Evolutionary conservation across 768 basidiomycete species (phyloP), one percentile per base, ranked within the genome.

Genomic region (Lactarius evosmus): DNA sequence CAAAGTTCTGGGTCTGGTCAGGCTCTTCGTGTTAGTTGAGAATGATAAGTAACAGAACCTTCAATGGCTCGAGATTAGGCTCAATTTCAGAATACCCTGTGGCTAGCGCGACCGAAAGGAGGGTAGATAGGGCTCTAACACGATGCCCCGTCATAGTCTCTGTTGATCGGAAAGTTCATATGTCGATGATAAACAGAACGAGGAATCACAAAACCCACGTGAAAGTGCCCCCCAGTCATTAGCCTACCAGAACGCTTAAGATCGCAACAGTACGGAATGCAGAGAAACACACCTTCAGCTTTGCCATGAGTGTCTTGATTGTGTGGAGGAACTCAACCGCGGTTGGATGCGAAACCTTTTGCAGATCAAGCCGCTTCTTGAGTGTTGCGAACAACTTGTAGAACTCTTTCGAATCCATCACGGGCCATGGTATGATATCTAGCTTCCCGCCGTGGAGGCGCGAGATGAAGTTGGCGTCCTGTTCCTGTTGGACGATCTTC

Each of bases 141-240:
- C 80, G 78, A 70, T 82, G 80, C n/a, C 78, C 76, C 3, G 77
- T 77, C 70, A 82, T 76, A 0, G 78, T 81, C 75, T 82, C 81
- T 83, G 61, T 17, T 8, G 22, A 16, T 51, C n/a, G n/a, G 6
- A 66, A 41, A 14, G 51, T 2, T 38, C n/a, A 12, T 1, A n/a
- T 30, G 32, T 34, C 34, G 11, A 34, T 34, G 4, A 22, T 17
- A 3, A 1, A n/a, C 7, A 22, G 34, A 57, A 46, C 19, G 30
- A 52, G 27, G 34, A 8, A 11, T 25, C 3, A 63, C 52, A 27
- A 8, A 8, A 72, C 83, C 51, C 66, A 87, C 86, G 84, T 49
- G 85, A 85, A 55, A 86, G 74, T 0, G 85, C 76, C 19, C 83
- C 83, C 85, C 86, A 87, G 63, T 87, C 86, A 38, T 85, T 85